phyloP scores from a whole-genome alignment of 257 asterid genomes.

The Nyctanthes arbortristis region DNA sequence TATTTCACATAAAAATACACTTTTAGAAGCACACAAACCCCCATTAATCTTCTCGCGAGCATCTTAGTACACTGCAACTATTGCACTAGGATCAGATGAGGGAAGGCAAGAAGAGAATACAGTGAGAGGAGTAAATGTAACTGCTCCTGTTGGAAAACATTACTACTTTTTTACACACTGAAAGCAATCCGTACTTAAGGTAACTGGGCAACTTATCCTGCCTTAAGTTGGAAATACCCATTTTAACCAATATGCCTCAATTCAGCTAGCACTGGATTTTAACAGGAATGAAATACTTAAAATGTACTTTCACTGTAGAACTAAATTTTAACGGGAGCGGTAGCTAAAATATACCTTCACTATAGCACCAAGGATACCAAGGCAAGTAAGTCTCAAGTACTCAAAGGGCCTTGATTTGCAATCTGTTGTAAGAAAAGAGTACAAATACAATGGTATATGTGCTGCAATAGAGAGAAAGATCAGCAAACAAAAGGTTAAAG shows the following conservation, averaged over 20 bases:
- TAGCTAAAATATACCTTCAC: too few species aligned
- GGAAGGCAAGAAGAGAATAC: neutral
- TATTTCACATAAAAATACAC: too few species aligned
- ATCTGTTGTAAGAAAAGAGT: constrained; percentile 27
- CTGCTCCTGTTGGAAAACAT: neutral
- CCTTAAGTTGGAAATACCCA: too few species aligned
- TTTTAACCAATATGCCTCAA: neutral
- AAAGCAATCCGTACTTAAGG: neutral
- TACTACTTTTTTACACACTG: neutral
- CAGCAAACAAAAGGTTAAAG: neutral
- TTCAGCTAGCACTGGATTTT: neutral
- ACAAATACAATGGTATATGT: constrained; percentile 32
- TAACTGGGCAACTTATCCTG: neutral
- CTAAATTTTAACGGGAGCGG: too few species aligned
- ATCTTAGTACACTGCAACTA: neutral
- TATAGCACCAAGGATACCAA: constrained; percentile 47
- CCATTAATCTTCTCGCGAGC: neutral
- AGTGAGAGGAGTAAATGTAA: neutral
- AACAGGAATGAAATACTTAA: neutral
- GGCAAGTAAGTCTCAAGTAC: constrained; percentile 35
- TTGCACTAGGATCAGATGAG: neutral
- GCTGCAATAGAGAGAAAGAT: constrained; percentile 34
- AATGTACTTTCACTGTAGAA: too few species aligned
- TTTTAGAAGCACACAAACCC: too few species aligned
- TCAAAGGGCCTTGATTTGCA: constrained; percentile 36